Percentiles rank a stretch among this genome's conserved stretches.
Conservation (phyloP, 2,329 filamentous ascomycete species). For the Diaporthe sp. region DNA sequence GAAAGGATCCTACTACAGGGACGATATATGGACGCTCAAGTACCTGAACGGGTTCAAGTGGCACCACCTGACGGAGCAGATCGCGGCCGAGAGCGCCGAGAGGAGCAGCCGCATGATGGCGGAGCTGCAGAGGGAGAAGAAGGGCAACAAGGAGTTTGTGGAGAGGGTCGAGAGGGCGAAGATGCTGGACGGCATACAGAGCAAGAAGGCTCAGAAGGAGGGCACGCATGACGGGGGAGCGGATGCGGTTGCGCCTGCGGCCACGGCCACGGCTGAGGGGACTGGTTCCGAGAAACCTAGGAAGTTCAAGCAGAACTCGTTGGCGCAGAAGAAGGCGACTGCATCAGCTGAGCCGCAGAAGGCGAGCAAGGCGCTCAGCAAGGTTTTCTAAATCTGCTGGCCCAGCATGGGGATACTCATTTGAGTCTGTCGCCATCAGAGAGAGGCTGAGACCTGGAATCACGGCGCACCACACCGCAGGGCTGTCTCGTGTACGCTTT, state of each 20-base stretch:
- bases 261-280: neutral
- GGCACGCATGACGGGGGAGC: conserved; percentile 47
- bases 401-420: neutral
- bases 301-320: conserved; percentile 76
- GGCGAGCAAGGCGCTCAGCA: conserved; percentile 72
- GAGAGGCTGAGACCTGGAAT: neutral
- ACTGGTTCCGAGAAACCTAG: conserved; percentile 52
- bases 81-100: conserved; percentile 85
- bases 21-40: conserved; percentile 87
- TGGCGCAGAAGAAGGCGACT: conserved; percentile 63
- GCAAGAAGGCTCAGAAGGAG: conserved; percentile 62
- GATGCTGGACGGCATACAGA: conserved; percentile 81
- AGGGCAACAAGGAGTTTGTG: conserved; percentile 86
- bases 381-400: conserved; percentile 66
- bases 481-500: neutral
- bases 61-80: conserved; percentile 81
- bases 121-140: conserved; percentile 80
- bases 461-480: neutral
- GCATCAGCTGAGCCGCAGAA: conserved; percentile 63
- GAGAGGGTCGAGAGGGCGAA: conserved; percentile 84
- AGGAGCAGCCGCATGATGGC: conserved; percentile 80
- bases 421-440: neutral
- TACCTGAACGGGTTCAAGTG: conserved; percentile 90
- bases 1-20: conserved; percentile 85
- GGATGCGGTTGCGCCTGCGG: conserved; percentile 42